Base-by-base conservation (phyloP, 106 monocot genomes). In the Hemerocallis citrina region DNA sequence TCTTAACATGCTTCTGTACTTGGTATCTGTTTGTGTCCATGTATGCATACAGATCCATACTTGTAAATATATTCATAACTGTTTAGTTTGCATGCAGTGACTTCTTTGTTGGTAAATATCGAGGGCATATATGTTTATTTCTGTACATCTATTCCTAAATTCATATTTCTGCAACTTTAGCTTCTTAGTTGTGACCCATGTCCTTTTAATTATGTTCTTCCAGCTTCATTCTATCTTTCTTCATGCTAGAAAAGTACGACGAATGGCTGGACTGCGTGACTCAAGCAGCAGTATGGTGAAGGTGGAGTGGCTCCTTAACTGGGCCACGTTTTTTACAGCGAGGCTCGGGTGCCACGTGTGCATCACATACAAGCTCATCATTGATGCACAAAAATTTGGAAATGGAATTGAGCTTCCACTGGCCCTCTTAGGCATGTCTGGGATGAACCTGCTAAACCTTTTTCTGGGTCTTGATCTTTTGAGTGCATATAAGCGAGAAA, bases 151-250 rank as follows among this genome's bases (percentile, higher is more conserved):
- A n/a, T n/a, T n/a, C n/a, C n/a, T n/a, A n/a, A n/a, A n/a, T n/a
- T n/a, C n/a, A n/a, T n/a, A n/a, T n/a, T n/a, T n/a, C n/a, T n/a
- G n/a, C n/a, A n/a, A n/a, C n/a, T n/a, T n/a, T n/a, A n/a, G n/a
- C n/a, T n/a, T n/a, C n/a, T n/a, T n/a, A n/a, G n/a, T n/a, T n/a
- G n/a, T n/a, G n/a, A n/a, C n/a, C n/a, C n/a, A n/a, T n/a, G n/a
- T n/a, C n/a, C n/a, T n/a, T n/a, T n/a, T n/a, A n/a, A n/a, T n/a
- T n/a, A n/a, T n/a, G 58, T 22, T 5, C 52, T 77, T 71, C 36
- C 81, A 96, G 95, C 56, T 96, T 16, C 90, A 96, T 72, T 91
- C 90, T 4, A 68, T 91, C 59, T 91, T 91, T 75, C 78, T 96
- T 42, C 90, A 96, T 55, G 20, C 62, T 38, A 84, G 95, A 61